Evolutionary conservation across 2,329 filamentous ascomycete genomes (phyloP).

Genomic region (Escovopsis weberi): DNA sequence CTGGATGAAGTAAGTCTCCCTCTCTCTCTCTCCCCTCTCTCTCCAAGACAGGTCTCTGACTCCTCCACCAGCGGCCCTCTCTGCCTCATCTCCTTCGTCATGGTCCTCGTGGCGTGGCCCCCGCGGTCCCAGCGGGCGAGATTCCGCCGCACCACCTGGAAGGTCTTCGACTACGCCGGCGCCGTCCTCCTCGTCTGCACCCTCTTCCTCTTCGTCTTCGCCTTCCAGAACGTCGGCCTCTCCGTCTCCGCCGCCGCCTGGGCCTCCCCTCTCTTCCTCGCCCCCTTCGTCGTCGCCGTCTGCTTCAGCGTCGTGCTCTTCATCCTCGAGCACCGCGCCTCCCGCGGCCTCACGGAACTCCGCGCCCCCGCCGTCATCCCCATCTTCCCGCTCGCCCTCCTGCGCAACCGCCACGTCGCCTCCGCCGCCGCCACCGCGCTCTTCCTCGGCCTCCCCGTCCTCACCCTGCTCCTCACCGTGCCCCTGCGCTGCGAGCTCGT

Average conservation of each 20-base stretch:
- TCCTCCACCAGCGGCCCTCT: background rate
- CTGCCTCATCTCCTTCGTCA: background rate
- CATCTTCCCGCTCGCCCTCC: constrained; percentile 29
- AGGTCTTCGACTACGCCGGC: constrained; percentile 36
- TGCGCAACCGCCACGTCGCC: constrained; percentile 32
- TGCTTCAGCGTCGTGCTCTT: constrained; percentile 14
- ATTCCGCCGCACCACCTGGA: constrained; percentile 24
- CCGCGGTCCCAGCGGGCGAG: too few relatives aligned
- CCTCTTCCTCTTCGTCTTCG: constrained; percentile 39
- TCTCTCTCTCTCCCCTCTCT: background rate
- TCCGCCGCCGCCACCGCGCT: constrained; percentile 28
- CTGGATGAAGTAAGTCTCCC: background rate
- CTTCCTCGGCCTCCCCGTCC: constrained; percentile 34
- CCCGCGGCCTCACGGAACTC: too few relatives aligned
- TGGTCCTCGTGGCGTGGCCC: background rate
- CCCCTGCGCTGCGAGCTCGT: background rate
- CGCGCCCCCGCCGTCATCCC: constrained; percentile 3
- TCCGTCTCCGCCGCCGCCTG: constrained; percentile 22
- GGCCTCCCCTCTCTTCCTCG: constrained; percentile 22
- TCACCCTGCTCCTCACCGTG: constrained; percentile 16
- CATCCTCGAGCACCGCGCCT: constrained; percentile 12
- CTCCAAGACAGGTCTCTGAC: too few relatives aligned
- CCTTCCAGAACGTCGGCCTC: constrained; percentile 37
- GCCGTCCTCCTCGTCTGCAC: constrained; percentile 36
- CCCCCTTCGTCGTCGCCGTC: constrained; percentile 14